Evolutionary conservation across 2,329 filamentous ascomycete genomes (phyloP), one percentile per base, ranked within the genome.

Genomic region (Cordyceps javanica): DNA sequence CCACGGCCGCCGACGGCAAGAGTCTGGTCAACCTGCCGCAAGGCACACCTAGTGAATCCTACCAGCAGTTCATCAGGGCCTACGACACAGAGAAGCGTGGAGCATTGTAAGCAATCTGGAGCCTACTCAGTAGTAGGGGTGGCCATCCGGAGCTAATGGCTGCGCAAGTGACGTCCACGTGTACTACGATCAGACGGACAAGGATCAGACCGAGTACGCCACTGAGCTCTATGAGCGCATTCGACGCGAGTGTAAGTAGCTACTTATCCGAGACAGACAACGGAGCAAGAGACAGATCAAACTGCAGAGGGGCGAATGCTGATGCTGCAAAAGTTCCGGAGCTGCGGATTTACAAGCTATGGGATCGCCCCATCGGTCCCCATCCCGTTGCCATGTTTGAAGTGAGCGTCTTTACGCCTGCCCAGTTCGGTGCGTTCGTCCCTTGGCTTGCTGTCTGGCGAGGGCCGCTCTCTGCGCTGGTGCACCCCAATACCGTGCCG

Each of bases 371-470:
- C 0, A 72, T 96, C 28, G 92, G 91, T 0, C 91, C 91, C 0
- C 91, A 96, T 69, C 86, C 88, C 0, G 72, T 91, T 0, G 88
- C 86, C 54, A 96, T 96, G 91, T 96, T 96, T 66, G 92, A 97
- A 72, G 90, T 96, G 46, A 95, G 95, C 64, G 46, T 96, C 21
- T 90, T 93, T 70, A 91, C 87, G 0, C 92, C 91, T 0, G 86
- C 84, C 3, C 89, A 96, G 70, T 96, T 96, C 67, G 91, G 91
- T 0, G 91, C 92, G 0, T 95, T 96, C 66, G 75, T 97, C 39
- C 81, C 90, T 0, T 96, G 91, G 91, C 75, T 96, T 30, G 82
- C 90, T 30, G 83, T 96, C 58, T 87, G 92, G 72, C 80, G 91
- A 5, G 91, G 91, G 0, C 89, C 90, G 2, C 71, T 96, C 60